Percentiles rank a stretch among this genome's conserved stretches.
phyloP scores from a whole-genome alignment of 2,329 filamentous ascomycete species.

The Trichophyton verrucosum region DNA sequence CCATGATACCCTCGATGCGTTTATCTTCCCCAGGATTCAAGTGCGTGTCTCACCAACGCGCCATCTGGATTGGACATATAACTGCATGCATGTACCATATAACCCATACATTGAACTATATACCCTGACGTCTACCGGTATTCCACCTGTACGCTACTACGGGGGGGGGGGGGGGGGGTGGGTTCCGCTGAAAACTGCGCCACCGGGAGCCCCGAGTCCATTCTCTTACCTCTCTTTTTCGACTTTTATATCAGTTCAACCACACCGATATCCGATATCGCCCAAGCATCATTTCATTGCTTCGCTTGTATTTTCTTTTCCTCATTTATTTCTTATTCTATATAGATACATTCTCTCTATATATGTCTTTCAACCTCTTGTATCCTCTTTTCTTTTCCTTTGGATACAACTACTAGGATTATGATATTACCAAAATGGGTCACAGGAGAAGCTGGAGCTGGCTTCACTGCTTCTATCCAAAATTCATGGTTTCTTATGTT shows the following conservation, averaged over 20 bases:
- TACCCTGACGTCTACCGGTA: neutral
- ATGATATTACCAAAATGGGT: neutral
- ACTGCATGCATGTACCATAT: constrained; percentile 1
- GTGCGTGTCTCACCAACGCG: neutral
- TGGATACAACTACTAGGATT: neutral
- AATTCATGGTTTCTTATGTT: neutral
- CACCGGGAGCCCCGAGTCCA: neutral
- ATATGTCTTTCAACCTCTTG: neutral
- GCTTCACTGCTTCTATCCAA: neutral
- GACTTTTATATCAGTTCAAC: neutral
- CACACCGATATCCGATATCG: neutral
- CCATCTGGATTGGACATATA: neutral
- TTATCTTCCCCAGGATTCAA: neutral
- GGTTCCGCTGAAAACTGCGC: neutral
- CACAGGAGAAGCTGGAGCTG: neutral
- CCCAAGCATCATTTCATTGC: neutral
- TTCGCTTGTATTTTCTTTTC: neutral
- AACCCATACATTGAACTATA: neutral
- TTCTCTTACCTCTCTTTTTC: neutral
- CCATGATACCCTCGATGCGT: neutral
- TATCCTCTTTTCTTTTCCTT: neutral
- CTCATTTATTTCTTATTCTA: too few species aligned
- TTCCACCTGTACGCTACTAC: neutral
- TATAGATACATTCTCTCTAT: neutral
- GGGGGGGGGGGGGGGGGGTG: too few species aligned